Evolutionary conservation across 495 filamentous ascomycete genomes (phyloP), one percentile per base, ranked within the genome.

Genomic region (Massariosphaeria phaeospora): DNA sequence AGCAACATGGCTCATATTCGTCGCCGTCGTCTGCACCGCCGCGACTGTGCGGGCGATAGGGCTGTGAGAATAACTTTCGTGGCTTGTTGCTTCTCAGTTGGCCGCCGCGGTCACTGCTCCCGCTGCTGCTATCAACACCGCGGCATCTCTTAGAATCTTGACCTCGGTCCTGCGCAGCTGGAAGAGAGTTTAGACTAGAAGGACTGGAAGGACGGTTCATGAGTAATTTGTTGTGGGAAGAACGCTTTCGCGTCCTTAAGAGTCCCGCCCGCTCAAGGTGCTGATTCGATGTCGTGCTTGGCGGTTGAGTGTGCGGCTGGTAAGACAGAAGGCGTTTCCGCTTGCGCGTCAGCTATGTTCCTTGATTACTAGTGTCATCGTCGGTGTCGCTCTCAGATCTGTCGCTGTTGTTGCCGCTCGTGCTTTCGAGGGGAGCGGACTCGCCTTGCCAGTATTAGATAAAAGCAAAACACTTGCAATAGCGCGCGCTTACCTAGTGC

Each of bases 91-190:
- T 31, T 48, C 13, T 18, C 33, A 48, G 30, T 17, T 31, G 30
- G 44, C 30, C 17, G 44, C 27, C 30, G 44, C 44, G 33, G 8
- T n/a, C n/a, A n/a, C 17, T 13, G 8, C 35, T 21, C 15, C 25
- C 26, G 43, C 43, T 48, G 44, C 23, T 48, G 26, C 21, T 21
- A 48, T 48, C 18, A 20, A n/a, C n/a, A n/a, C n/a, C n/a, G n/a
- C 44, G 33, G 21, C 20, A 48, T 26, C 30, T 48, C 29, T 48
- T 48, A 21, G 44, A 20, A 48, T 48, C 23, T 26, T 48, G 35
- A 48, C 25, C 30, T 26, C 44, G 33, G 44, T 48, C 27, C 44
- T 48, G 44, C n/a, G 9, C 24, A 34, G 44, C 26, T 34, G 30
- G 35, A 48, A 34, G 15, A 17, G 44, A 30, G 33, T 48, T 31